phyloP scores from a whole-genome alignment of 331 rosid species.

The Arachis monticola region DNA sequence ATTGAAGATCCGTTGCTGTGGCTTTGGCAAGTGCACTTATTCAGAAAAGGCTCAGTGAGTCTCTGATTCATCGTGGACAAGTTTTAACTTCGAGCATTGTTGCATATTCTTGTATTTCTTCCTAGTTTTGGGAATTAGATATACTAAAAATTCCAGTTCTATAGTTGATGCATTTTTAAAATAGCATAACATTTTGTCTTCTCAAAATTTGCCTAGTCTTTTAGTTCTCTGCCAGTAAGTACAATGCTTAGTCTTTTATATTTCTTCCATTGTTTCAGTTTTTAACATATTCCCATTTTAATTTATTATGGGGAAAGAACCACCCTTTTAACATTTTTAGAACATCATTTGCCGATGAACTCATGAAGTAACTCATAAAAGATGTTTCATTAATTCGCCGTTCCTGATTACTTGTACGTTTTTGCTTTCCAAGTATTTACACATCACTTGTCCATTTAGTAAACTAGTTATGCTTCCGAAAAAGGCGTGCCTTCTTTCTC shows the following conservation, averaged over 20 bases:
- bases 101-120: constrained; percentile 37
- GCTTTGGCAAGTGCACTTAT: constrained; percentile 28
- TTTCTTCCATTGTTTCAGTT: not conserved
- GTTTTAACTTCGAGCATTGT: constrained; percentile 3
- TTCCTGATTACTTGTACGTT: too few species aligned
- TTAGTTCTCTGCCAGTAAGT: not conserved
- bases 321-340: too few species aligned
- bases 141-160: not conserved
- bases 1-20: constrained; percentile 25
- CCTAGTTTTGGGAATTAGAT: constrained; percentile 16
- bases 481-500: not conserved
- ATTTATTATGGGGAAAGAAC: not conserved
- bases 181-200: constrained; percentile 2
- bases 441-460: not conserved
- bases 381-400: not conserved
- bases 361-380: not conserved
- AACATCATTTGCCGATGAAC: too few species aligned
- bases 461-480: not conserved
- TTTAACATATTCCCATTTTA: not conserved
- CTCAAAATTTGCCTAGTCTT: not conserved
- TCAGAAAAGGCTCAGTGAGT: constrained; percentile 24
- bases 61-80: constrained; percentile 34
- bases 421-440: not conserved
- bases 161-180: constrained; percentile 1
- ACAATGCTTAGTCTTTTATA: not conserved